Evolutionary conservation across 257 asterid species (phyloP).

Genomic region (Phtheirospermum japonicum): DNA sequence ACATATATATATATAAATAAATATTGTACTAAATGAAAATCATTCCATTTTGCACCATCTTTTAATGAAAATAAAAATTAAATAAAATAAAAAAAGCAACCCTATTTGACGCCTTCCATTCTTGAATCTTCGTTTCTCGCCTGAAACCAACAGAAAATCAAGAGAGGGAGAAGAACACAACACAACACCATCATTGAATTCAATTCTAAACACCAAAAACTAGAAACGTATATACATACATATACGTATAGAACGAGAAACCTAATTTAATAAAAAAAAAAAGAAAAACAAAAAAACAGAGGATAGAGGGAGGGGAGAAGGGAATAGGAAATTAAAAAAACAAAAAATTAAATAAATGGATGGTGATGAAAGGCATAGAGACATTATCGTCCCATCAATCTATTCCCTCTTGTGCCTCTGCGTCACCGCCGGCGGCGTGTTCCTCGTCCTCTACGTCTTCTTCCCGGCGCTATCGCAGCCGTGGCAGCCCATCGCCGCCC

Average conservation of each 20-base stretch:
- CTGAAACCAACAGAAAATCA: constrained; percentile 11
- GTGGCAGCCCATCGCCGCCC: constrained; percentile 58
- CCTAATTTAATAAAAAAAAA: too few species aligned
- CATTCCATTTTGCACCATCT: too few species aligned
- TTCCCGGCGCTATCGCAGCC: constrained; percentile 45
- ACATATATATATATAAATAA: too few species aligned
- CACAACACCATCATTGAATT: neutral
- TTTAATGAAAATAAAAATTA: neutral
- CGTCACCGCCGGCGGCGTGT: constrained; percentile 53
- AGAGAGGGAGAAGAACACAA: neutral
- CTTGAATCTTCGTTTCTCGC: constrained; percentile 23
- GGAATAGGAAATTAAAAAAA: constrained; percentile 14
- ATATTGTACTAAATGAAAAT: too few species aligned
- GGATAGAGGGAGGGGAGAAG: neutral
- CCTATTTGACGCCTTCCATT: constrained; percentile 28
- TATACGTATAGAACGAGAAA: constrained; percentile 5
- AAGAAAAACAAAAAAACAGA: neutral
- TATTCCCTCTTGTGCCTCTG: constrained; percentile 53
- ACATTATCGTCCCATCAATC: constrained; percentile 47
- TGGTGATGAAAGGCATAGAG: constrained; percentile 44
- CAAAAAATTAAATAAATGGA: constrained; percentile 31
- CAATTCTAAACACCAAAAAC: neutral
- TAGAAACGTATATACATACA: neutral
- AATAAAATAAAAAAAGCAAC: constrained; percentile 1
- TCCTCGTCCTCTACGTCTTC: constrained; percentile 50